These are phyloP conservation scores for Aspergillus leporis DNA, from an alignment of 495 filamentous ascomycete species.

Conservation along the genomic window DNA sequence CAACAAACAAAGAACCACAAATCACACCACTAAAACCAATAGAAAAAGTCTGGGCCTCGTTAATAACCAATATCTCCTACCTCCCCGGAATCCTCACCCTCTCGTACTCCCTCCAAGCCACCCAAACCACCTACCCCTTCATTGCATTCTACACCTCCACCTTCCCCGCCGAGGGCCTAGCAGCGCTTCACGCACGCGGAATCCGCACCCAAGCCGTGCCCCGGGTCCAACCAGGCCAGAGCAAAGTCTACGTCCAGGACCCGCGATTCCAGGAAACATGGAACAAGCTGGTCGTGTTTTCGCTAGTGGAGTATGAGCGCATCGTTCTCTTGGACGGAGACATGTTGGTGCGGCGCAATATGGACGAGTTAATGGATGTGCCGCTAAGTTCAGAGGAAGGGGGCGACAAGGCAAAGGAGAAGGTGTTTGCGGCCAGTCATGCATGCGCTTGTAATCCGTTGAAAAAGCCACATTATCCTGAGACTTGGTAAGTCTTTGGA, in stretches of 20 bases:
- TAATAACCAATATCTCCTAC: slow-evolving; percentile 34
- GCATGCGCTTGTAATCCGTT: slow-evolving; percentile 84
- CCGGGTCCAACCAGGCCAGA: slow-evolving; percentile 15
- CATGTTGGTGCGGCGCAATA: slow-evolving; percentile 75
- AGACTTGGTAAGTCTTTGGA: slow-evolving; percentile 55
- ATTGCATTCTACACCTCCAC: slow-evolving; percentile 30
- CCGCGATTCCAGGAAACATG: slow-evolving; percentile 80
- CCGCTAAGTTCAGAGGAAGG: slow-evolving; percentile 55
- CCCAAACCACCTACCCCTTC: slow-evolving; percentile 28
- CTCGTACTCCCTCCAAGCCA: slow-evolving; percentile 25
- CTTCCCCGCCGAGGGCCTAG: slow-evolving; percentile 27
- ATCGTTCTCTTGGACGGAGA: slow-evolving; percentile 82
- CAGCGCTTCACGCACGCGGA: slow-evolving; percentile 23
- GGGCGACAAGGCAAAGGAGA: slow-evolving; percentile 48
- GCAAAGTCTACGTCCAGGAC: slow-evolving; percentile 47
- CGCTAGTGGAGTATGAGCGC: slow-evolving; percentile 64
- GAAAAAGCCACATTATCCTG: slow-evolving; percentile 72
- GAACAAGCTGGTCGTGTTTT: slow-evolving; percentile 79
- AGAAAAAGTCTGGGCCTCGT: slow-evolving; percentile 29
- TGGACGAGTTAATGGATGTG: slow-evolving; percentile 85
- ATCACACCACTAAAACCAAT: neutral
- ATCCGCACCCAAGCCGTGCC: slow-evolving; percentile 25
- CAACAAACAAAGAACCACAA: neutral
- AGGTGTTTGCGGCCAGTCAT: slow-evolving; percentile 71
- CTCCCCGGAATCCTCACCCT: slow-evolving; percentile 34